A percentile compares a stretch with the other conserved stretches of the same genome.
phyloP scores from a whole-genome alignment of 2,329 filamentous ascomycete species.

The Dichotomopilus funicola region DNA sequence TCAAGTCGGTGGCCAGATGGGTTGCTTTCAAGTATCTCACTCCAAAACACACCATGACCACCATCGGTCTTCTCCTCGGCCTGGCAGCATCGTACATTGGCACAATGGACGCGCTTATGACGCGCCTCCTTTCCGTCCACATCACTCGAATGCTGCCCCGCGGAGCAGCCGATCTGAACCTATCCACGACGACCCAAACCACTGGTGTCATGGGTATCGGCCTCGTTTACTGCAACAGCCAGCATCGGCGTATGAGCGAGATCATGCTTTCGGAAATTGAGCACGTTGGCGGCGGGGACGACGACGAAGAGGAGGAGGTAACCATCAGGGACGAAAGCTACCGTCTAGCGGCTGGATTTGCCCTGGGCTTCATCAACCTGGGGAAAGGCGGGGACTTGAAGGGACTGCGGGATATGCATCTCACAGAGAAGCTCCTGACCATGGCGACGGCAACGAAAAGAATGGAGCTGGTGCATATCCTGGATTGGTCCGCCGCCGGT shows the following conservation, averaged over 20 bases:
- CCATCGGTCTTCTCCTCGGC: conserved; percentile 86
- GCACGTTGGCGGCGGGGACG: conserved; percentile 69
- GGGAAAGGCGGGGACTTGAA: conserved; percentile 83
- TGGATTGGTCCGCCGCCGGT: conserved; percentile 89
- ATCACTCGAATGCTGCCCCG: conserved; percentile 89
- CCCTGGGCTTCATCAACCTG: conserved; percentile 89
- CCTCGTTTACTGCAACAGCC: conserved; percentile 85
- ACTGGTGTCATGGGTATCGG: conserved; percentile 97
- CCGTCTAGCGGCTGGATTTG: conserved; percentile 85
- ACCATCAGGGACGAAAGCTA: conserved; percentile 91
- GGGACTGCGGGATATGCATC: conserved; percentile 86
- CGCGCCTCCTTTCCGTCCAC: conserved; percentile 86
- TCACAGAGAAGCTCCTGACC: conserved; percentile 80
- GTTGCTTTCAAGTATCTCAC: conserved; percentile 99
- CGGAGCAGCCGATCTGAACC: conserved; percentile 87
- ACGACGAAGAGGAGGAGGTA: conserved; percentile 73
- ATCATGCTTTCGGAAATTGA: conserved; percentile 98
- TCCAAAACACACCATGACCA: conserved; percentile 98
- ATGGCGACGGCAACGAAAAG: conserved; percentile 85
- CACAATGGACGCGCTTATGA: conserved; percentile 95
- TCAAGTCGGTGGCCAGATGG: conserved; percentile 95
- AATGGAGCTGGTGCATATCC: conserved; percentile 83
- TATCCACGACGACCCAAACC: conserved; percentile 89
- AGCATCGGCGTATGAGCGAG: conserved; percentile 97
- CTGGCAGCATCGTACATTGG: conserved; percentile 90